phyloP scores from a whole-genome alignment of 352 stramenopile genomes.

The Aphanomyces invadans region DNA sequence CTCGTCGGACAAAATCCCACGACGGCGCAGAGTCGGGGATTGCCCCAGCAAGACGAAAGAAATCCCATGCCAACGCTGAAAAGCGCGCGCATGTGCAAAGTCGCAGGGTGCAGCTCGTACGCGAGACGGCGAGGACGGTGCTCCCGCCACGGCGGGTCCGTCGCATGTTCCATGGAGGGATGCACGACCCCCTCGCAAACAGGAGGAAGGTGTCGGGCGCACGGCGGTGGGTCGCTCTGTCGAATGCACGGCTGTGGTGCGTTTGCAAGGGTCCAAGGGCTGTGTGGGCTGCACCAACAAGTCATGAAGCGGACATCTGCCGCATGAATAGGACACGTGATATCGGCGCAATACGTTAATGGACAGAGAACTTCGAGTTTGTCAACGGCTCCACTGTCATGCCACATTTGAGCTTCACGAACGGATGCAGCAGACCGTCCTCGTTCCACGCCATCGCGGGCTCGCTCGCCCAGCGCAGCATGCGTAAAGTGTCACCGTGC shows the following conservation, averaged over 20 bases:
- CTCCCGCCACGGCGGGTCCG: constrained; percentile 8
- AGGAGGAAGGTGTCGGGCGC: background rate
- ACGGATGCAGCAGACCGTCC: too few species aligned
- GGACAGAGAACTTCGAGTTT: too few species aligned
- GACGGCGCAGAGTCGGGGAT: background rate
- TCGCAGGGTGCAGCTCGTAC: background rate
- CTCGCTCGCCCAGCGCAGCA: too few species aligned
- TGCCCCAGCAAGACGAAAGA: background rate
- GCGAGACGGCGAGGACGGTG: background rate
- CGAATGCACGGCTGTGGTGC: background rate
- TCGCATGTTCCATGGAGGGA: background rate
- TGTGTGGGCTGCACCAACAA: background rate
- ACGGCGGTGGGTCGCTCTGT: constrained; percentile 5
- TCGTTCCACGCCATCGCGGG: too few species aligned
- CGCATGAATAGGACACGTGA: too few species aligned
- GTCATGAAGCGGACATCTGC: background rate
- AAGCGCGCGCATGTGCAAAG: background rate
- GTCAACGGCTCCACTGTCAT: too few species aligned
- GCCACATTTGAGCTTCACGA: too few species aligned
- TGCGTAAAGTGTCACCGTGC: too few species aligned
- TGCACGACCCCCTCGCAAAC: constrained; percentile 11
- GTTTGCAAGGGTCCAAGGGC: background rate
- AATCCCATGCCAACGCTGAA: background rate
- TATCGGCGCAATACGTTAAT: too few species aligned
- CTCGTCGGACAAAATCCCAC: too few species aligned